A percentile compares a stretch with the other conserved stretches of the same genome.
Evolutionary conservation across 202 grass and related monocot genomes (phyloP).

Genomic region (Panicum hallii): DNA sequence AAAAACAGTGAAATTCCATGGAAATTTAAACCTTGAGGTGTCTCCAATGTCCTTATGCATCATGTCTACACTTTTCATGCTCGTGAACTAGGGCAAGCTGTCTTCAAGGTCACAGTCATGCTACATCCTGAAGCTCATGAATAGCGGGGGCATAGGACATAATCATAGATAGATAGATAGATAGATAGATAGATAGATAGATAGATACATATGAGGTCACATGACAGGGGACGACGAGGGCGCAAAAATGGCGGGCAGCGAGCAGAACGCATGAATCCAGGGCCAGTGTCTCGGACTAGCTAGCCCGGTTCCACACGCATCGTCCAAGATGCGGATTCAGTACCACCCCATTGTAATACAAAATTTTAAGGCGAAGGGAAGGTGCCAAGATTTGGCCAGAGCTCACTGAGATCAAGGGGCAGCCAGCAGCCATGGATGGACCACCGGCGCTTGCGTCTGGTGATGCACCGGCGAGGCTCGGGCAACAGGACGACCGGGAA

Average conservation of each 20-base stretch:
- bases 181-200: neutral
- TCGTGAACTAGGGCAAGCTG: slow-evolving; percentile 46
- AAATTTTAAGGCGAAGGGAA: slow-evolving; percentile 33
- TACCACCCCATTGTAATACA: slow-evolving; percentile 46
- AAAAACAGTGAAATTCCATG: neutral
- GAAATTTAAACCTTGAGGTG: neutral
- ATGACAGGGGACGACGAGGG: slow-evolving; percentile 37
- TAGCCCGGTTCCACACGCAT: slow-evolving; percentile 49
- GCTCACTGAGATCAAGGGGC: slow-evolving; percentile 59
- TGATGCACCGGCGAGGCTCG: slow-evolving; percentile 30
- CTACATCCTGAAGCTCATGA: slow-evolving; percentile 31
- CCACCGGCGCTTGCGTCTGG: slow-evolving; percentile 29
- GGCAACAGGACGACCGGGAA: slow-evolving; percentile 37
- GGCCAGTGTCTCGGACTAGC: slow-evolving; percentile 51
- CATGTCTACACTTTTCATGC: neutral
- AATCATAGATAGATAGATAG: too few relatives aligned
- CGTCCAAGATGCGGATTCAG: slow-evolving; percentile 52
- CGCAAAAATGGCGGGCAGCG: slow-evolving; percentile 41
- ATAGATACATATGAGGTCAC: slow-evolving; percentile 27
- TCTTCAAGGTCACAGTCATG: slow-evolving; percentile 24
- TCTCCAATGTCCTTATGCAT: neutral
- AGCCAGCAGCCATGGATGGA: slow-evolving; percentile 36
- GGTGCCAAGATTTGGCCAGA: slow-evolving; percentile 53
- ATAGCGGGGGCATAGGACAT: slow-evolving; percentile 1
- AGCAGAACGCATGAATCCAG: slow-evolving; percentile 59